phyloP scores from a whole-genome alignment of 345 rosid genomes.

The Cardiospermum halicacabum region DNA sequence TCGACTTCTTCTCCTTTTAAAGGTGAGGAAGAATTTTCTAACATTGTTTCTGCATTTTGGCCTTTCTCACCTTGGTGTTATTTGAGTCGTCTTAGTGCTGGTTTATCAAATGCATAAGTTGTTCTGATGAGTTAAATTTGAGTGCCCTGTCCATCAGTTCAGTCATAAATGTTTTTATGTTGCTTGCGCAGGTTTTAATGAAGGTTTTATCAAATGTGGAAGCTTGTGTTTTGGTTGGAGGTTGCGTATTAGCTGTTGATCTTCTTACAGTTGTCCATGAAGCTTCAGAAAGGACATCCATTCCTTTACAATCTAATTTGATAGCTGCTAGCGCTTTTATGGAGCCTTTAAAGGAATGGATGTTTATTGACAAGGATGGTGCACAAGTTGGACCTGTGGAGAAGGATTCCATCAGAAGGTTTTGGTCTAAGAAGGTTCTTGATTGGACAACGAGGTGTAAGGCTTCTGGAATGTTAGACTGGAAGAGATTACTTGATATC shows the following conservation, averaged over 20 bases:
- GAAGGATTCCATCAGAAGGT: slow-evolving; percentile 92
- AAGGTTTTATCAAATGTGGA: slow-evolving; percentile 86
- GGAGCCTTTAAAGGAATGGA: slow-evolving; percentile 99
- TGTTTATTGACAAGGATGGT: slow-evolving; percentile 73
- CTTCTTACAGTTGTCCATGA: slow-evolving; percentile 91
- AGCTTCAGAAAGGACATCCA: slow-evolving; percentile 96
- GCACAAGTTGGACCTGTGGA: slow-evolving; percentile 85
- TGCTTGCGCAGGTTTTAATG: slow-evolving; percentile 73
- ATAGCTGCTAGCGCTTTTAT: slow-evolving; percentile 98
- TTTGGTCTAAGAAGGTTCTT: slow-evolving; percentile 88
- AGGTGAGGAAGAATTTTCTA: slow-evolving; percentile 41
- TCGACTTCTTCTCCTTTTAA: slow-evolving; percentile 85
- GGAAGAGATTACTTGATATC: slow-evolving; percentile 94
- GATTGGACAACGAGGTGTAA: slow-evolving; percentile 89
- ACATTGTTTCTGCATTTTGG: background rate
- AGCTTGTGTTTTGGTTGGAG: slow-evolving; percentile 96
- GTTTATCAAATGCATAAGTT: background rate
- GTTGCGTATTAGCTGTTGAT: slow-evolving; percentile 96
- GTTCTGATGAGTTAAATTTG: background rate
- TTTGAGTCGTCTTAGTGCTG: background rate
- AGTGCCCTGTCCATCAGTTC: background rate
- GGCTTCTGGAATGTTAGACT: slow-evolving; percentile 94
- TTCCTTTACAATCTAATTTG: slow-evolving; percentile 92
- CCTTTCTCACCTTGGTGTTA: background rate
- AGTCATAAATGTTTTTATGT: slow-evolving; percentile 16